Conservation (phyloP, 179 eudicot genomes). For the Sideroxylon spinosum region DNA sequence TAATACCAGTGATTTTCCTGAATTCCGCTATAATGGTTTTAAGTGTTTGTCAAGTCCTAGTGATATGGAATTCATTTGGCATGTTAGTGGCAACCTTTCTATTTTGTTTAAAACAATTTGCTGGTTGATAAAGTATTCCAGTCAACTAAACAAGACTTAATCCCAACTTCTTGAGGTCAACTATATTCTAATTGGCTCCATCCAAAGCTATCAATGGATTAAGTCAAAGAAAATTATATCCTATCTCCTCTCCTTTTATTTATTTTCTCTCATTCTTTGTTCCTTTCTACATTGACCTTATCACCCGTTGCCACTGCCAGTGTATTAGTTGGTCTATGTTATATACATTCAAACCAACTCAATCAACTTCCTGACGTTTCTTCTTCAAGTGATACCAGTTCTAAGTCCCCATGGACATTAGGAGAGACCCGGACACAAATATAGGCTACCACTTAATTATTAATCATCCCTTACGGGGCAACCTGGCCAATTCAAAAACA, state of each 20-base stretch:
- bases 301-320: neutral
- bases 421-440: neutral
- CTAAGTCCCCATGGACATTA: neutral
- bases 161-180: neutral
- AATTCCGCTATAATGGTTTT: neutral
- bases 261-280: neutral
- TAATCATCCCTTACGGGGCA: neutral
- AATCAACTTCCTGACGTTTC: neutral
- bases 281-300: neutral
- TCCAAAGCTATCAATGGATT: neutral
- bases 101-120: neutral
- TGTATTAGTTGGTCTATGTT: slow-evolving; percentile 1
- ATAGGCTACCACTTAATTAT: neutral
- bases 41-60: neutral
- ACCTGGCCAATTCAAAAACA: neutral
- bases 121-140: neutral
- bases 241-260: too few relatives aligned
- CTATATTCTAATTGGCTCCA: neutral
- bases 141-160: neutral
- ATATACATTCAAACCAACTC: neutral
- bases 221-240: neutral
- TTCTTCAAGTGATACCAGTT: neutral
- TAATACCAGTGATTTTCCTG: neutral
- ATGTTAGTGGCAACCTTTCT: neutral
- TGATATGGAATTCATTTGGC: neutral